Base-by-base conservation (phyloP, 495 filamentous ascomycete species). In the Neurospora sublineolata region DNA sequence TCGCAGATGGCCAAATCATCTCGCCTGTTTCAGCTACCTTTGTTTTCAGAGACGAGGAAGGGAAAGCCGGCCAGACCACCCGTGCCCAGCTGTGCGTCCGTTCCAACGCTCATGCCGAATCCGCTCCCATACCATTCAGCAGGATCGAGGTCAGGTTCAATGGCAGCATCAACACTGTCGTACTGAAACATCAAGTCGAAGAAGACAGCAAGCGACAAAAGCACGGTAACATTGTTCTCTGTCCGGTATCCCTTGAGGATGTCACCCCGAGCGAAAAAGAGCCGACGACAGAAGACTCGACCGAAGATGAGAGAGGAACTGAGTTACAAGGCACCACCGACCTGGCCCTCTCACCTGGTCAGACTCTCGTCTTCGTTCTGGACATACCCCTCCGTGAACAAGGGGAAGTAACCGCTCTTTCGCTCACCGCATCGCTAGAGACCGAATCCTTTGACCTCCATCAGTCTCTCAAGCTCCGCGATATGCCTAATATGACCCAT, bases 51-150 rank as follows among this genome's bases (percentile, higher is more conserved):
- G 84, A 86, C 44, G 80, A 86, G 3, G 90, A 94, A 79, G 93
- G 92, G 11, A 91, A 96, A 75, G 95, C 96, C 42, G 94, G 94
- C 20, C 92, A 97, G 73, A 84, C 85, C 67, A 82, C 93, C 70
- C 82, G 82, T 30, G 88, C 87, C n/a, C 94, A 98, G 75, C 83
- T 97, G 33, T 79, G 84, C 33, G 83, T 98, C 37, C 85, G 82
- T 18, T 97, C 93, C 2, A 87, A 83, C 71, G 90, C 94, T 14
- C 87, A 92, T 20, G 73, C 75, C 14, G 83, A 79, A 33, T 89
- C 91, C 2, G 82, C 83, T 7, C 90, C 93, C 0, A 81, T 97
- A 11, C 84, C 79, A 8, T 84, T 97, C 36, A 85, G 86, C 11
- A 83, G 86, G 69, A 76, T 97, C 7, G 87, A 87, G 73, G 79